Evolutionary conservation across 202 grass and related monocot species (phyloP).

Genomic region (Bolboschoenoplectus hybrid): DNA sequence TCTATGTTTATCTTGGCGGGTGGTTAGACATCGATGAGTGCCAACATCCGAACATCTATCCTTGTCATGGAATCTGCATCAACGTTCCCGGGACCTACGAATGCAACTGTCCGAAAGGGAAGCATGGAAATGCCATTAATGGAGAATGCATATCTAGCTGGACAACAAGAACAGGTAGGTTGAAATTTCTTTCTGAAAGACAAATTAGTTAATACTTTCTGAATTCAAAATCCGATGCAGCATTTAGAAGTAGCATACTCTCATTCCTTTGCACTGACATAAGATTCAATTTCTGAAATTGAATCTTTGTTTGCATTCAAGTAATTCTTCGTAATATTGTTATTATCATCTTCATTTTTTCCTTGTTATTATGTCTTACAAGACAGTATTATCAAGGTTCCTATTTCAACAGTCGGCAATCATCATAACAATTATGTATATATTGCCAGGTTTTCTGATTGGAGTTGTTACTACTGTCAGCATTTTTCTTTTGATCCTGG

Average conservation of each 20-base stretch:
- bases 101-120: constrained; percentile 38
- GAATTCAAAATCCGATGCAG: not conserved
- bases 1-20: not conserved
- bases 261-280: not conserved
- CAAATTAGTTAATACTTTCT: not conserved
- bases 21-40: constrained; percentile 56
- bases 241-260: not conserved
- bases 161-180: not conserved
- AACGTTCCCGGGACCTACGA: constrained; percentile 51
- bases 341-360: not conserved
- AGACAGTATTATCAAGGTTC: not conserved
- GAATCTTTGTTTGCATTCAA: not conserved
- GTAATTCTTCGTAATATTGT: not conserved
- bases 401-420: not conserved
- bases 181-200: constrained; percentile 13
- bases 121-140: not conserved
- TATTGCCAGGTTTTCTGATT: not conserved
- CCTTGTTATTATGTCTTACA: not conserved
- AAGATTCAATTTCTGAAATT: not conserved
- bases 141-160: not conserved
- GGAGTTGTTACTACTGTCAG: not conserved
- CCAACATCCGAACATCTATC: constrained; percentile 37
- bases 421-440: constrained; percentile 8
- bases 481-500: constrained; percentile 4
- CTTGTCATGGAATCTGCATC: constrained; percentile 49